Conservation (phyloP, 2,329 filamentous ascomycete genomes). For the Aspergillus terreus region DNA sequence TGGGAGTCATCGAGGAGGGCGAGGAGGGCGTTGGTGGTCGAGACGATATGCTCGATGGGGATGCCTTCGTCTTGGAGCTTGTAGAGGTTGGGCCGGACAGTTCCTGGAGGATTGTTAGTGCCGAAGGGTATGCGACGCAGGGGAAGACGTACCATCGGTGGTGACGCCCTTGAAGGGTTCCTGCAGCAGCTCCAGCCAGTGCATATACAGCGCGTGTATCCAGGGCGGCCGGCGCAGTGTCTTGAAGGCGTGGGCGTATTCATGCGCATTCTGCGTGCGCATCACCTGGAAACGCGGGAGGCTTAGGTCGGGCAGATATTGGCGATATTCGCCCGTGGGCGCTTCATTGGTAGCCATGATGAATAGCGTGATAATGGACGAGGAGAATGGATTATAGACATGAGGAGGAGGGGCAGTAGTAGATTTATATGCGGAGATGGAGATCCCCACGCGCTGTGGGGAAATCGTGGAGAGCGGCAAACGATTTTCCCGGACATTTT, state of each 20-base stretch:
- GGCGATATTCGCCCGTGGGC: constrained; percentile 47
- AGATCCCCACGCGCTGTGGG: too few relatives aligned
- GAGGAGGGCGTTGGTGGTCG: constrained; percentile 48
- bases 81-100: constrained; percentile 54
- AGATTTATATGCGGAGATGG: background rate
- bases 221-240: constrained; percentile 60
- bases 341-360: constrained; percentile 8
- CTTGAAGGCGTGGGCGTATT: constrained; percentile 61
- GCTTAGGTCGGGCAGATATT: constrained; percentile 60
- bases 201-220: constrained; percentile 59
- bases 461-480: background rate
- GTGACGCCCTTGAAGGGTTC: constrained; percentile 72
- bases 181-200: constrained; percentile 55
- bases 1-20: constrained; percentile 49
- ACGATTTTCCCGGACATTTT: background rate
- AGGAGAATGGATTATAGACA: too few relatives aligned
- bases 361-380: background rate
- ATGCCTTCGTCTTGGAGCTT: constrained; percentile 61
- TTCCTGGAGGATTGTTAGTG: constrained; percentile 36
- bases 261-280: constrained; percentile 58
- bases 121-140: background rate
- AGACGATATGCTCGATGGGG: constrained; percentile 55
- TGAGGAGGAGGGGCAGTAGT: background rate
- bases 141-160: constrained; percentile 52
- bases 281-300: constrained; percentile 61